phyloP scores from a whole-genome alignment of 73 alveolate species.

The Durusdinium trenchii region DNA sequence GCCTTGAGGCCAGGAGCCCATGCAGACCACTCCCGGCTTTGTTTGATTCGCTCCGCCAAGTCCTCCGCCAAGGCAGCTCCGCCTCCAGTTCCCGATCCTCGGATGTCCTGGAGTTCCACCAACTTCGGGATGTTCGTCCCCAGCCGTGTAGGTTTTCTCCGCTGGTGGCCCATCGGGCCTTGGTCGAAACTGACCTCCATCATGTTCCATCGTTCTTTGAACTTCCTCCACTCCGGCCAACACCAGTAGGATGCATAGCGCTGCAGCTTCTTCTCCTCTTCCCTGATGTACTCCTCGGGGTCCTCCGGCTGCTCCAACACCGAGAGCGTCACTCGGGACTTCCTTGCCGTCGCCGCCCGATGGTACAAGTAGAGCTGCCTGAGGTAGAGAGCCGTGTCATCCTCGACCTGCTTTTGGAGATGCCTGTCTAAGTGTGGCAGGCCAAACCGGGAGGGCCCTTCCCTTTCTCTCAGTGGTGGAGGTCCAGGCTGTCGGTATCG shows the following conservation, averaged over 20 bases:
- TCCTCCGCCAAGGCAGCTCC: not conserved
- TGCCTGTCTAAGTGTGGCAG: not conserved
- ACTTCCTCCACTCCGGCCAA: not conserved
- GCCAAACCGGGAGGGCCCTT: not conserved
- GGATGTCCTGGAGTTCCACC: not conserved
- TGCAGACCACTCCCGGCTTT: not conserved
- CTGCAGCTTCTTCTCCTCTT: not conserved
- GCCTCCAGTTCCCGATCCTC: too few relatives aligned
- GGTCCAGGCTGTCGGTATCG: not conserved
- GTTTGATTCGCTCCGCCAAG: not conserved
- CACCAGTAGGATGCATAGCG: not conserved
- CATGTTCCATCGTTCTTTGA: not conserved
- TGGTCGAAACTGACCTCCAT: not conserved
- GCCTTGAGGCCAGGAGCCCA: not conserved
- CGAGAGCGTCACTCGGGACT: not conserved
- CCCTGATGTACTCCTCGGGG: not conserved
- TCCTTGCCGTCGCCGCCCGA: not conserved
- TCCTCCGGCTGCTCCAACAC: slow-evolving; percentile 26
- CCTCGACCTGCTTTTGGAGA: not conserved
- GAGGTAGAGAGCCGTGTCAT: not conserved
- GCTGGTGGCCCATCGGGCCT: not conserved
- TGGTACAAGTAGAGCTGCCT: not conserved
- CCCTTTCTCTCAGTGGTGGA: not conserved
- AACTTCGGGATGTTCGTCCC: not conserved
- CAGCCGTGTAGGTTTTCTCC: not conserved